These are phyloP conservation scores for Dothistroma septosporum DNA, from an alignment of 2,329 filamentous ascomycete species.

Conservation along the genomic window DNA sequence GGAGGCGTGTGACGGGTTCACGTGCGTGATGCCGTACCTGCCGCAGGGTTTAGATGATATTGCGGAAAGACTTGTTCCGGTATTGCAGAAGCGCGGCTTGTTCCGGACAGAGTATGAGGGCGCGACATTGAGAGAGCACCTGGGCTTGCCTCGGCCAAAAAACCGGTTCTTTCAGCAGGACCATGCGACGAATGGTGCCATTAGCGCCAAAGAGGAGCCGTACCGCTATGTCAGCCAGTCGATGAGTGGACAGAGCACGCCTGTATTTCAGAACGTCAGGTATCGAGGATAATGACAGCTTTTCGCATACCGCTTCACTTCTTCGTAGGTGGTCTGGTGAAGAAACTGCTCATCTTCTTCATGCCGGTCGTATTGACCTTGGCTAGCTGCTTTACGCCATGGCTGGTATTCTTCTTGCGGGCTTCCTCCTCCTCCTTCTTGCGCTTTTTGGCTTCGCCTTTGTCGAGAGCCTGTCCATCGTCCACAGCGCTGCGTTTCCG, in stretches of 20 bases:
- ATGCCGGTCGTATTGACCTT: conserved; percentile 91
- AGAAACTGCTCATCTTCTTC: conserved; percentile 96
- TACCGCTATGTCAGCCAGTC: conserved; percentile 2
- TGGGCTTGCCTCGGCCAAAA: conserved; percentile 23
- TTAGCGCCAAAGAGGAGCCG: not conserved
- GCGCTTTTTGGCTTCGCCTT: conserved; percentile 72
- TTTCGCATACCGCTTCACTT: conserved; percentile 4
- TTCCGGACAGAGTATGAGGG: conserved; percentile 26
- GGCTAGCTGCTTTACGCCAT: conserved; percentile 72
- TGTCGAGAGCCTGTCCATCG: conserved; percentile 61
- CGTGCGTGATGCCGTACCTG: conserved; percentile 24
- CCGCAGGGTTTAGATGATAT: conserved; percentile 28
- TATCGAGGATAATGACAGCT: not conserved
- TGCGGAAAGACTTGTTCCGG: conserved; percentile 23
- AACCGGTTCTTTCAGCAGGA: conserved; percentile 23
- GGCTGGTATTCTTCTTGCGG: conserved; percentile 73
- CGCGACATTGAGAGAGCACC: conserved; percentile 24
- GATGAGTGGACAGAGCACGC: conserved; percentile 3
- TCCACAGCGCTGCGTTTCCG: conserved; percentile 56
- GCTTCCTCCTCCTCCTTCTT: conserved; percentile 87
- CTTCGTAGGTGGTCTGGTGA: conserved; percentile 56
- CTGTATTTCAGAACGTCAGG: not conserved
- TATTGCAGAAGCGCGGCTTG: conserved; percentile 22
- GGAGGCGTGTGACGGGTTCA: conserved; percentile 27
- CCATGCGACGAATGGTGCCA: not conserved